Base-by-base conservation (phyloP, 495 filamentous ascomycete genomes). In the Penicillium taxi region DNA sequence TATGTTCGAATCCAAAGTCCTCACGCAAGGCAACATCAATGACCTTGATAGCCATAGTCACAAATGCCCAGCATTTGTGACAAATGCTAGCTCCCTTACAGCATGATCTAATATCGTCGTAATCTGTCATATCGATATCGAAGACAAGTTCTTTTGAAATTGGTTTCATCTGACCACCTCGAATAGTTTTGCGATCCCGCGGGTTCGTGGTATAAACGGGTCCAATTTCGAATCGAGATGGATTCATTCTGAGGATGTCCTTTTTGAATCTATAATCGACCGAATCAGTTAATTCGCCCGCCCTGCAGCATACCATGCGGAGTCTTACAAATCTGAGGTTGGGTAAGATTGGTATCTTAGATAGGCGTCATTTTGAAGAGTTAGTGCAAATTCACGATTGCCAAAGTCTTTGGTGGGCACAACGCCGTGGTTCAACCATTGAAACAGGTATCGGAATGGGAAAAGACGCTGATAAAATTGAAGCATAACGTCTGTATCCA, bases 51-150 rank as follows among this genome's bases (percentile, higher is more conserved):
- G 91, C 86, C 84, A 96, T 96, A 20, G 84, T 94, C 32, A 93
- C 88, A 62, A 96, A 98, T 23, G 80, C 69, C 91, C 91, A 98
- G 64, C 91, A 98, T 57, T 89, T 90, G 42, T 68, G 69, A 54
- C 91, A 98, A 45, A 98, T 96, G 42, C 83, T 90, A 4, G 93
- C 88, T 49, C 88, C 86, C 39, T 80, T 75, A 58, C 91, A 98
- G 63, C 91, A 98, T 14, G 90, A 94, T 15, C 91, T 81, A 46
- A 96, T 84, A 31, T 94, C 84, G 54, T 98, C 91, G 60, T 98
- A 98, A 66, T 96, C 91, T 18, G 90, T 96, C 72, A 98, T 72
- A 74, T 98, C 91, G 47, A 98, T 95, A 80, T 98, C 91, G 64
- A 98, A 96, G 43, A 94, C 93, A 11, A 98, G 63, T 59, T 98